A percentile compares a stretch with the other conserved stretches of the same genome.
Conservation (phyloP, 192 early-diverging fungal genomes). For the Umbelopsis sp. region DNA sequence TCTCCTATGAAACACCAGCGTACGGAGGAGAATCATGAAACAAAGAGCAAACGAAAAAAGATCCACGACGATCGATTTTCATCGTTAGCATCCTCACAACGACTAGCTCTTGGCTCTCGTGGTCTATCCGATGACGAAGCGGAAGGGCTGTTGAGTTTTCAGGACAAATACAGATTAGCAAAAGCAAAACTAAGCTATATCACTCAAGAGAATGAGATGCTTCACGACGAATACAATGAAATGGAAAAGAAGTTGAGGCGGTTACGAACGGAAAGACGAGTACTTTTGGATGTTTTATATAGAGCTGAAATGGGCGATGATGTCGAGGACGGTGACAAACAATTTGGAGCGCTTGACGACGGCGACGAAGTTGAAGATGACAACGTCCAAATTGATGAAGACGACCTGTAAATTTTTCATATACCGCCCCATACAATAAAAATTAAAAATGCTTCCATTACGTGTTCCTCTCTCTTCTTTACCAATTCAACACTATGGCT, state of each 20-base stretch:
- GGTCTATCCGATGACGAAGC: not conserved
- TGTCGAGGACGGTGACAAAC: constrained; percentile 15
- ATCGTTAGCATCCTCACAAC: not conserved
- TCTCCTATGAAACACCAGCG: constrained; percentile 8
- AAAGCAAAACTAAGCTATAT: constrained; percentile 49
- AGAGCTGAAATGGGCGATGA: constrained; percentile 25
- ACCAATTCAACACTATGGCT: constrained; percentile 22
- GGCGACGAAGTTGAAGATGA: constrained; percentile 20
- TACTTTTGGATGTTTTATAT: constrained; percentile 47
- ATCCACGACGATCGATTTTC: constrained; percentile 1
- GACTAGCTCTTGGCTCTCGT: not conserved
- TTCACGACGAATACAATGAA: constrained; percentile 41
- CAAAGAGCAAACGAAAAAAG: constrained; percentile 21
- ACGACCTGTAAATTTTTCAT: constrained; percentile 14
- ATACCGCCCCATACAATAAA: not conserved
- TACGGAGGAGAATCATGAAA: constrained; percentile 16
- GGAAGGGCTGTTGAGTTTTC: constrained; percentile 12
- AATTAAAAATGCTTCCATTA: constrained; percentile 2
- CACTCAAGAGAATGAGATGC: constrained; percentile 48
- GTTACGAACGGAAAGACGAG: constrained; percentile 43
- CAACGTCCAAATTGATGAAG: constrained; percentile 13
- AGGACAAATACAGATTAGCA: constrained; percentile 41
- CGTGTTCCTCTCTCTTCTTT: constrained; percentile 4
- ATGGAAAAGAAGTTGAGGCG: constrained; percentile 40
- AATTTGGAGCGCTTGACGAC: constrained; percentile 11